Evolutionary conservation across 2,329 filamentous ascomycete genomes (phyloP).

Genomic region (Aotearoamyces nothofagi): DNA sequence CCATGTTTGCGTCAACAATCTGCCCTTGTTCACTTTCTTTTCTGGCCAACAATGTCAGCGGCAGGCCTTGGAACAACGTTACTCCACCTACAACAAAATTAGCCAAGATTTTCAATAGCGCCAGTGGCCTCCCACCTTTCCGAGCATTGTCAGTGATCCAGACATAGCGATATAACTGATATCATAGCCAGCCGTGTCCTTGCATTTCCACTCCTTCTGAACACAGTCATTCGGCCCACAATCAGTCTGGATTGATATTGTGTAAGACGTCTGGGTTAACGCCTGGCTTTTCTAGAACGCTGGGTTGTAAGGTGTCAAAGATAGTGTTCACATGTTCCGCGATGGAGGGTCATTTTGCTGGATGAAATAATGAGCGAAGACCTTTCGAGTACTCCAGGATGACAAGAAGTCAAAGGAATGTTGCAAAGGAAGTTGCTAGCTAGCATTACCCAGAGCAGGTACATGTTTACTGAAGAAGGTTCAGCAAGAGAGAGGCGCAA

Average conservation of each 20-base stretch:
- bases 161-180: slow-evolving; percentile 93
- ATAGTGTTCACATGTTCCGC: slow-evolving; percentile 55
- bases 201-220: slow-evolving; percentile 79
- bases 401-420: too few relatives aligned
- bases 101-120: slow-evolving; percentile 71
- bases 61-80: slow-evolving; percentile 64
- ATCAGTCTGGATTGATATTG: slow-evolving; percentile 60
- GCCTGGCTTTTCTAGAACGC: slow-evolving; percentile 73
- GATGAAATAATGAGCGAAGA: too few relatives aligned
- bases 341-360: too few relatives aligned
- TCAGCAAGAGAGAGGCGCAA: too few relatives aligned
- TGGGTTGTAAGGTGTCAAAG: slow-evolving; percentile 87
- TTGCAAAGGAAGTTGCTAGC: too few relatives aligned
- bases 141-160: slow-evolving; percentile 64
- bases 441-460: too few relatives aligned
- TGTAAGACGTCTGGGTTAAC: slow-evolving; percentile 56
- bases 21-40: slow-evolving; percentile 55
- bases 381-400: too few relatives aligned
- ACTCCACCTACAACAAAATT: slow-evolving; percentile 88
- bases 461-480: too few relatives aligned
- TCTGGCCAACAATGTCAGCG: slow-evolving; percentile 62
- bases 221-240: slow-evolving; percentile 78
- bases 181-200: slow-evolving; percentile 81
- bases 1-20: slow-evolving; percentile 94
- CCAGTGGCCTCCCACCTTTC: slow-evolving; percentile 55